phyloP scores from a whole-genome alignment of 371 early-diverging fungal genomes.

The Entomophthora muscae region DNA sequence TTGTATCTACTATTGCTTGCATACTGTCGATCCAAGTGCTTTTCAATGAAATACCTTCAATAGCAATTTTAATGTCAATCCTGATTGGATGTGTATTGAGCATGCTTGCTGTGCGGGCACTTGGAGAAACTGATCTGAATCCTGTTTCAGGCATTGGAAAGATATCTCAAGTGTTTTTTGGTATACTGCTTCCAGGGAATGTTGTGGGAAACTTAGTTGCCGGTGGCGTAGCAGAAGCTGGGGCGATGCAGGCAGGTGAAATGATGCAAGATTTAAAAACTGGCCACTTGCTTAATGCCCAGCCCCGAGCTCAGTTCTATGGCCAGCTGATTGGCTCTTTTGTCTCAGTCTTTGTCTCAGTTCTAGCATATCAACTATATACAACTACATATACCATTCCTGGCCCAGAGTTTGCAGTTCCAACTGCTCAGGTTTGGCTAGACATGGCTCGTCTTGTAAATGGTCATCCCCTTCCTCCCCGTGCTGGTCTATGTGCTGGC shows the following conservation, averaged over 20 bases:
- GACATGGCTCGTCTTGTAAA: conserved; percentile 67
- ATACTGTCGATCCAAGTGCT: conserved; percentile 33
- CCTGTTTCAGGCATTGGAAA: conserved; percentile 74
- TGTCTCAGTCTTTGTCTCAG: conserved; percentile 40
- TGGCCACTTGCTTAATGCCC: conserved; percentile 59
- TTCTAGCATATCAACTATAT: conserved; percentile 53
- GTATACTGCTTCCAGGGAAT: conserved; percentile 45
- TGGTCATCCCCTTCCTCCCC: conserved; percentile 48
- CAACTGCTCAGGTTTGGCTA: conserved; percentile 61
- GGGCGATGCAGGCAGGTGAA: conserved; percentile 31
- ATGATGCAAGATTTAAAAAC: conserved; percentile 83
- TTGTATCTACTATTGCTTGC: conserved; percentile 32
- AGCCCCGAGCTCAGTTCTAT: conserved; percentile 69
- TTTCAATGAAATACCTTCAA: conserved; percentile 24
- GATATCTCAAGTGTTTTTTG: conserved; percentile 66
- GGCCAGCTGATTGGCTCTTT: conserved; percentile 70
- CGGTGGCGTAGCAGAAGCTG: conserved; percentile 73
- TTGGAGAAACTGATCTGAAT: conserved; percentile 69
- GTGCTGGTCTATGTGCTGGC: conserved; percentile 33
- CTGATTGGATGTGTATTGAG: conserved; percentile 26
- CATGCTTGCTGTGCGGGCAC: conserved; percentile 43
- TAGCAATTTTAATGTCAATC: conserved; percentile 24
- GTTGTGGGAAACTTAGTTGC: conserved; percentile 66
- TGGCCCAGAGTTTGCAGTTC: conserved; percentile 48
- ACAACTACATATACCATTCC: conserved; percentile 50